Evolutionary conservation across 768 basidiomycete species (phyloP).

Genomic region (Imleria badia): DNA sequence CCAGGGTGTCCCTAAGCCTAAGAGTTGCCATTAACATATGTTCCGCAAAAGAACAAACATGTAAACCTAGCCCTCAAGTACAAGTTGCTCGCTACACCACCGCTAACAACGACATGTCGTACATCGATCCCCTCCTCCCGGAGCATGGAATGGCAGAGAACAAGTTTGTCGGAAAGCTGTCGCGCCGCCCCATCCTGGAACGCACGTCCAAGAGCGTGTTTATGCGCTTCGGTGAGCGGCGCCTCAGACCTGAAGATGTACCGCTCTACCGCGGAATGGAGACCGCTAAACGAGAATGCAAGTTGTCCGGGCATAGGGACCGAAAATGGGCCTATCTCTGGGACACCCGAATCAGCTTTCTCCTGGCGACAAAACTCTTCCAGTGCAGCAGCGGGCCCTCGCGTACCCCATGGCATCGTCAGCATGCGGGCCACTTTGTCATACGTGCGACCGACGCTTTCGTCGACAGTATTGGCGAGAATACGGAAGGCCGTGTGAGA

Average conservation of each 20-base stretch:
- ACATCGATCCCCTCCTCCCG: slow-evolving; percentile 50
- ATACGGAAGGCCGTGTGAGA: slow-evolving; percentile 60
- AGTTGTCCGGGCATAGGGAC: slow-evolving; percentile 53
- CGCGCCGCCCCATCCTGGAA: slow-evolving; percentile 73
- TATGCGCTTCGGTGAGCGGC: slow-evolving; percentile 26
- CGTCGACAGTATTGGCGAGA: slow-evolving; percentile 73
- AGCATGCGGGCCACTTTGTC: slow-evolving; percentile 82
- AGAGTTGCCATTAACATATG: background rate
- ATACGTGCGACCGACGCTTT: slow-evolving; percentile 74
- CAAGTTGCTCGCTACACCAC: slow-evolving; percentile 89
- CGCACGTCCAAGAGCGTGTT: slow-evolving; percentile 54
- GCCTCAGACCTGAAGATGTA: slow-evolving; percentile 44
- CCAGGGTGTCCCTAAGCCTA: slow-evolving; percentile 36
- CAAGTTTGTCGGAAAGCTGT: slow-evolving; percentile 76
- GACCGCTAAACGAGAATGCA: slow-evolving; percentile 76
- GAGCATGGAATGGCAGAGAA: slow-evolving; percentile 33
- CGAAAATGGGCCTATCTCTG: slow-evolving; percentile 41
- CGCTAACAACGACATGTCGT: slow-evolving; percentile 74
- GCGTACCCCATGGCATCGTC: slow-evolving; percentile 56
- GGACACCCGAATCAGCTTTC: slow-evolving; percentile 18
- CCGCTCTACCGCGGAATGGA: slow-evolving; percentile 71
- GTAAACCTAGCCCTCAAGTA: slow-evolving; percentile 65
- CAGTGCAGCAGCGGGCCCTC: slow-evolving; percentile 78
- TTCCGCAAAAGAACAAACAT: background rate
- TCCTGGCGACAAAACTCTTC: slow-evolving; percentile 60